A percentile compares a stretch with the other conserved stretches of the same genome.
phyloP scores from a whole-genome alignment of 352 stramenopile species.

The Peronospora tabacina region DNA sequence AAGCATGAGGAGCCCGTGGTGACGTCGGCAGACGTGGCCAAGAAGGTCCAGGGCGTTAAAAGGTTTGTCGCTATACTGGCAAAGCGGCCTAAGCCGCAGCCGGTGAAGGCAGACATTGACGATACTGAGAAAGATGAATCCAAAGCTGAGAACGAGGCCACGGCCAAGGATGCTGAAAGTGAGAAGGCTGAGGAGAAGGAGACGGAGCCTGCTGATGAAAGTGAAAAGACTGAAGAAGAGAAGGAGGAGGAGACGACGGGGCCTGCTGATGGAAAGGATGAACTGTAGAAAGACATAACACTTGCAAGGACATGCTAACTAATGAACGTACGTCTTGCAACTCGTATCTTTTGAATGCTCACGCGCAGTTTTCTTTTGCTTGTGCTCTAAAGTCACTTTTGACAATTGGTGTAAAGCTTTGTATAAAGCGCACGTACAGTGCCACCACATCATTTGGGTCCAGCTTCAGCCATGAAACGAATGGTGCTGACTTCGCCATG shows the following conservation, averaged over 20 bases:
- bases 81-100: constrained; percentile 67
- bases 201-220: constrained; percentile 15
- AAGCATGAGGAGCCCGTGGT: constrained; percentile 80
- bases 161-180: constrained; percentile 18
- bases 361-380: not conserved
- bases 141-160: constrained; percentile 28
- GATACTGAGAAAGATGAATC: constrained; percentile 32
- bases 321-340: constrained; percentile 21
- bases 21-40: constrained; percentile 77
- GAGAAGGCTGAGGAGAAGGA: constrained; percentile 28
- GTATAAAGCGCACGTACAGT: constrained; percentile 32
- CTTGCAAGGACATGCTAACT: constrained; percentile 22
- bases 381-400: constrained; percentile 30
- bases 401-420: constrained; percentile 36
- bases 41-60: constrained; percentile 83
- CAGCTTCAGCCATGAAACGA: constrained; percentile 29
- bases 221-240: constrained; percentile 18
- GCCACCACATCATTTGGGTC: constrained; percentile 29
- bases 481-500: constrained; percentile 21
- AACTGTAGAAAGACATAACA: constrained; percentile 43
- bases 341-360: constrained; percentile 4
- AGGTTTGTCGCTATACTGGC: constrained; percentile 70
- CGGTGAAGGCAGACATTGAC: constrained; percentile 37
- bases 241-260: constrained; percentile 18
- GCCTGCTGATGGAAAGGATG: constrained; percentile 35